Conservation (phyloP, 208 protist species). For the Leishmania braziliensis region DNA sequence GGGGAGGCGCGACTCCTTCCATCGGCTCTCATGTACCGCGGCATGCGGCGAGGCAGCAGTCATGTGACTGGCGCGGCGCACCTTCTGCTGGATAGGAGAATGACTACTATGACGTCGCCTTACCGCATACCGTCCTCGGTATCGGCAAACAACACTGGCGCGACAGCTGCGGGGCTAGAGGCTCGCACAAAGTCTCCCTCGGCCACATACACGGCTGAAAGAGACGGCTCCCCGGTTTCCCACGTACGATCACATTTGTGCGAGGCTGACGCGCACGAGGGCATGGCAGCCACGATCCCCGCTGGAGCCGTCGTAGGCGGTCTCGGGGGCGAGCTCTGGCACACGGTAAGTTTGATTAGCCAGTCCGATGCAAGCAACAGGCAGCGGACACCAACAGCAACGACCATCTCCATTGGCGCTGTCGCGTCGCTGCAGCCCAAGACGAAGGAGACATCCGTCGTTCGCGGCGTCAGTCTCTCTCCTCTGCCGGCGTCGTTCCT, state of each 20-base stretch:
- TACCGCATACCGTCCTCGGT: background rate
- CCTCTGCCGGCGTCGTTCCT: background rate
- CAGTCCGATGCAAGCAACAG: constrained; percentile 4
- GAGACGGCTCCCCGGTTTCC: background rate
- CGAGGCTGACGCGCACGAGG: background rate
- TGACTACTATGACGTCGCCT: background rate
- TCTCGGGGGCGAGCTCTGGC: constrained; percentile 14
- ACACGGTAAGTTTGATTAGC: constrained; percentile 16
- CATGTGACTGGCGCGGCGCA: background rate
- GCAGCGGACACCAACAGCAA: background rate
- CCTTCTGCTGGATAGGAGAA: background rate
- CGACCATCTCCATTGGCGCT: background rate
- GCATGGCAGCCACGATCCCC: background rate
- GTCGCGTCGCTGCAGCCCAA: constrained; percentile 2
- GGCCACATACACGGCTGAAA: background rate
- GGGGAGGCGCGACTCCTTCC: background rate
- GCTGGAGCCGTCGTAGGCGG: background rate
- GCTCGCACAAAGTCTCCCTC: background rate
- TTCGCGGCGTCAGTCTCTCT: background rate
- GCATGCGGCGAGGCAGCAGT: background rate
- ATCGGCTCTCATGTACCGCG: background rate
- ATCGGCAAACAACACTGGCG: background rate
- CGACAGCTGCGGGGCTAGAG: background rate
- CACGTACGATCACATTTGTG: background rate
- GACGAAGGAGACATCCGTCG: constrained; percentile 2